Evolutionary conservation across 768 basidiomycete species (phyloP).

Genomic region (Rubroboletus pulcherrimus): DNA sequence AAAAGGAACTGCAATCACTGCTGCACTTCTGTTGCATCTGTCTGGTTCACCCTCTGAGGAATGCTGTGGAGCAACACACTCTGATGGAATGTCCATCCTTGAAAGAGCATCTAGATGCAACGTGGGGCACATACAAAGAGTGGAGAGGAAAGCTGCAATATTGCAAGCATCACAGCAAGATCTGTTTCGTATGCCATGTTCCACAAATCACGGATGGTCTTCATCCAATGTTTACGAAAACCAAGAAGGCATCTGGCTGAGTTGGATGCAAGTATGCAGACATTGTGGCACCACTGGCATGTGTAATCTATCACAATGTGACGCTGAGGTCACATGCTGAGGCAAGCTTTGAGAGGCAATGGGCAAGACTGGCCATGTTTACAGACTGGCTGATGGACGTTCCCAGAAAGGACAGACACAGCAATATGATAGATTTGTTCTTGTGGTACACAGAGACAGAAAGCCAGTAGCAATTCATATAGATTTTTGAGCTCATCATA

Average conservation of each 20-base stretch:
- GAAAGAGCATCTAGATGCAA: neutral
- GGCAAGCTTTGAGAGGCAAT: too few relatives aligned
- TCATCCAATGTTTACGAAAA: neutral
- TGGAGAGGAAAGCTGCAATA: slow-evolving; percentile 2
- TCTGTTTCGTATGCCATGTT: slow-evolving; percentile 9
- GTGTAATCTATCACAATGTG: too few relatives aligned
- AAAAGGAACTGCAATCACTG: neutral
- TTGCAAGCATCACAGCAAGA: neutral
- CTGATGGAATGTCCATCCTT: neutral
- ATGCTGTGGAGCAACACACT: fast-evolving
- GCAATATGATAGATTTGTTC: too few relatives aligned
- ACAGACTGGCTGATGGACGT: too few relatives aligned
- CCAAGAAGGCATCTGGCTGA: neutral
- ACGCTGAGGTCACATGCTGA: too few relatives aligned
- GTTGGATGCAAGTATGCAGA: too few relatives aligned
- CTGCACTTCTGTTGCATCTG: neutral
- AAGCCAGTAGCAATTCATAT: too few relatives aligned
- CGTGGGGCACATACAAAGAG: neutral
- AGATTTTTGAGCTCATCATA: too few relatives aligned
- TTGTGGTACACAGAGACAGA: too few relatives aligned
- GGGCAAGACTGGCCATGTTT: too few relatives aligned
- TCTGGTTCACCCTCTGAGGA: neutral
- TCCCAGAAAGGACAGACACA: too few relatives aligned
- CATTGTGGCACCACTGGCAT: too few relatives aligned
- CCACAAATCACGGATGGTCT: neutral